Evolutionary conservation across 2,329 filamentous ascomycete species (phyloP).

Genomic region (Talaromyces sp.): DNA sequence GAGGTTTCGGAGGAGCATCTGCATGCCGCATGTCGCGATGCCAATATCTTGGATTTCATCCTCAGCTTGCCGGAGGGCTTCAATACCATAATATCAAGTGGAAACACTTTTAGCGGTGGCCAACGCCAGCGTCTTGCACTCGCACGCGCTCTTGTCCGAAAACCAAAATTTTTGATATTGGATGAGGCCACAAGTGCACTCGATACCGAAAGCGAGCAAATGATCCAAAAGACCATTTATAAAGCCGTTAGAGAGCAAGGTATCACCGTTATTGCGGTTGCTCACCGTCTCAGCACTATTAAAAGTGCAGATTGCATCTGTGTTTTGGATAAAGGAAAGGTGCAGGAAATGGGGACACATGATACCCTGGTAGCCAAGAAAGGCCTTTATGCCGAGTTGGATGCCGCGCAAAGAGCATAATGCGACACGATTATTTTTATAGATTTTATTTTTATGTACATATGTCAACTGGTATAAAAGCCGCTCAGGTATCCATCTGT

Average conservation of each 20-base stretch:
- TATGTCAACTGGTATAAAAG: not conserved
- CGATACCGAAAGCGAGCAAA: constrained; percentile 50
- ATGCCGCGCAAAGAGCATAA: not conserved
- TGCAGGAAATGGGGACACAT: not conserved
- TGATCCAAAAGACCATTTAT: constrained; percentile 41
- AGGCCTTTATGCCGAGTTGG: not conserved
- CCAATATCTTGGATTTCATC: constrained; percentile 68
- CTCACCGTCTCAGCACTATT: constrained; percentile 39
- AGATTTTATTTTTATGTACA: not conserved
- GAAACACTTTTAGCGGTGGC: constrained; percentile 53
- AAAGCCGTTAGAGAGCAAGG: constrained; percentile 22
- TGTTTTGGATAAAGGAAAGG: constrained; percentile 27
- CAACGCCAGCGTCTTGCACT: constrained; percentile 57
- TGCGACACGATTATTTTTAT: not conserved
- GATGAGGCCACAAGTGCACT: constrained; percentile 60
- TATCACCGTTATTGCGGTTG: constrained; percentile 38
- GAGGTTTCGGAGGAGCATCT: constrained; percentile 58
- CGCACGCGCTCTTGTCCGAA: constrained; percentile 53
- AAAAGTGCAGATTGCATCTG: constrained; percentile 53
- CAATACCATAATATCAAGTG: constrained; percentile 54
- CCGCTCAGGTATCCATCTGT: not conserved
- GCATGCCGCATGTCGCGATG: constrained; percentile 61
- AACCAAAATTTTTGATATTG: constrained; percentile 53
- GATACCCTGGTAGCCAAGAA: not conserved
- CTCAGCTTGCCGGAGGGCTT: constrained; percentile 59